These are phyloP conservation scores for Papiliotrema fonsecae DNA, from an alignment of 1,284 basidiomycete species.

Conservation along the genomic window DNA sequence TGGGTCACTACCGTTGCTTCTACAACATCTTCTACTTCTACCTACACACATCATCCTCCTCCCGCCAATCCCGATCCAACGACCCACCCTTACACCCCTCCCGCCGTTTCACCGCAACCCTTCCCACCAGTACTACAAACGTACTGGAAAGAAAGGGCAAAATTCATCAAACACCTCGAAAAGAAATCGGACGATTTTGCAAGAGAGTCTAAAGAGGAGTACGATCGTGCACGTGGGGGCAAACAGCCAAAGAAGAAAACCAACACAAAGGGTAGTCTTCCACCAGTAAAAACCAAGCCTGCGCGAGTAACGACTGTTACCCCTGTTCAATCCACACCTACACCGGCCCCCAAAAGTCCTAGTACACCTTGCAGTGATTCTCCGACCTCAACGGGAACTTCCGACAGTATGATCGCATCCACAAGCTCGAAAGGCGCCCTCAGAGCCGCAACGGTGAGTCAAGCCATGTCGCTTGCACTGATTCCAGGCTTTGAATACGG, in stretches of 20 bases:
- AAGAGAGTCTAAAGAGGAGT: slow-evolving; percentile 14
- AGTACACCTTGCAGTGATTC: no score
- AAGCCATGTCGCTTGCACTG: not conserved
- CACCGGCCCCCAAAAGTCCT: not conserved
- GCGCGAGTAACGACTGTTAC: not conserved
- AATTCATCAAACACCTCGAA: slow-evolving; percentile 31
- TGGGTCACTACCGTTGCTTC: not conserved
- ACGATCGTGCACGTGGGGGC: slow-evolving; percentile 9
- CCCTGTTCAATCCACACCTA: not conserved
- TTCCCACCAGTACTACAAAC: slow-evolving; percentile 13
- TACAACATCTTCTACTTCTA: not conserved
- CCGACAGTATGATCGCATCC: not conserved
- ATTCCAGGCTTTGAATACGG: not conserved
- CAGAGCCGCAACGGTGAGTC: not conserved
- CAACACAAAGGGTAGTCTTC: not conserved
- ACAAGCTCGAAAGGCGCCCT: not conserved
- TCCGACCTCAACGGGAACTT: slow-evolving; percentile 5
- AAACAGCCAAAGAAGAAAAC: slow-evolving; percentile 8
- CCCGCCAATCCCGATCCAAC: not conserved
- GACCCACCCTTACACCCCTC: not conserved
- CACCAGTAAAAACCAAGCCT: not conserved
- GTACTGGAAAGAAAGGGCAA: slow-evolving; percentile 28
- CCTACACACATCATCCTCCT: not conserved
- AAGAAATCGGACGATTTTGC: slow-evolving; percentile 25
- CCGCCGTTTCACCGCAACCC: not conserved